These are phyloP conservation scores for Termitomyces sp. DNA, from an alignment of 768 basidiomycete genomes.

Conservation along the genomic window DNA sequence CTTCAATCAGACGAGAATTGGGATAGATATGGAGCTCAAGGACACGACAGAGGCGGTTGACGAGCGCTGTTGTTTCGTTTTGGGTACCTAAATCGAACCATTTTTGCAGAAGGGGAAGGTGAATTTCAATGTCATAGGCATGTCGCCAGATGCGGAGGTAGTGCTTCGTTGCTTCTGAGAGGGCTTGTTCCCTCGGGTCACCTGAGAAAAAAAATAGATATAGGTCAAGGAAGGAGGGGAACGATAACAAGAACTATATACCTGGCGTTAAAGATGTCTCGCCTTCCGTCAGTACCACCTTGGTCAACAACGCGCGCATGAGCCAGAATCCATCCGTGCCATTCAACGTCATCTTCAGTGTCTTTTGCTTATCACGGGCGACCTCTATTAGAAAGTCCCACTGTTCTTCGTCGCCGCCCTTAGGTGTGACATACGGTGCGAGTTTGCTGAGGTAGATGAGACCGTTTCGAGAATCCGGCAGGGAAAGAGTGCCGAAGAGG, in stretches of 20 bases:
- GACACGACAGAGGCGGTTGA: conserved; percentile 29
- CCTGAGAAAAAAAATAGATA: conserved; percentile 7
- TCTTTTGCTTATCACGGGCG: conserved; percentile 34
- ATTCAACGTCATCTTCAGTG: conserved; percentile 23
- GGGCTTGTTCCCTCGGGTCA: conserved; percentile 11
- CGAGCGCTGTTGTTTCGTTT: conserved; percentile 23
- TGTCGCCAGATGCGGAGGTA: conserved; percentile 34
- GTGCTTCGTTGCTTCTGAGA: conserved; percentile 30
- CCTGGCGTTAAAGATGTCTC: conserved; percentile 12
- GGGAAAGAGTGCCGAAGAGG: conserved; percentile 46
- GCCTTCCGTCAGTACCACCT: conserved; percentile 14
- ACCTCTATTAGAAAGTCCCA: conserved; percentile 48
- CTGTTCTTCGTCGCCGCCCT: conserved; percentile 21
- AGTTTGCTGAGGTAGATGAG: conserved; percentile 26
- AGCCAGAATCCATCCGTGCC: conserved; percentile 59
- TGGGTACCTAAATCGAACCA: conserved; percentile 26
- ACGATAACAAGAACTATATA: background rate
- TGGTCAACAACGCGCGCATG: conserved; percentile 41
- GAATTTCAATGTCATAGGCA: conserved; percentile 34
- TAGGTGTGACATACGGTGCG: conserved; percentile 19
- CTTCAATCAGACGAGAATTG: conserved; percentile 26
- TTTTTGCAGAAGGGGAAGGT: conserved; percentile 39
- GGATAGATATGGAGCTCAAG: conserved; percentile 27
- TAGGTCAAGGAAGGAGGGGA: background rate
- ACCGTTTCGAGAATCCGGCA: conserved; percentile 18